Conservation (phyloP, 1,139 yeast genomes). For the Pichia sp. region DNA sequence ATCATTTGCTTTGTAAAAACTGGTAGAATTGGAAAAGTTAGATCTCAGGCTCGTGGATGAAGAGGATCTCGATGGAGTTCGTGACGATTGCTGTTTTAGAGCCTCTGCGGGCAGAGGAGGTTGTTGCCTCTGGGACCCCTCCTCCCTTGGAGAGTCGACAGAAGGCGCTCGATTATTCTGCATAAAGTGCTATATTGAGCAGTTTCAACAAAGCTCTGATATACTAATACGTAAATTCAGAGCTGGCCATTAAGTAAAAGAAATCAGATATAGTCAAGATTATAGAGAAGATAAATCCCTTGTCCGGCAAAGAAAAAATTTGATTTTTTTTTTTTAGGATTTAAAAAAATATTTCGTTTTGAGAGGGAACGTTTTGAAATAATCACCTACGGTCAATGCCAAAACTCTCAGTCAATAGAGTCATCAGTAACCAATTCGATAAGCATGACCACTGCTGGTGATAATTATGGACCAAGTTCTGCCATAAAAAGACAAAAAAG, state of each 20-base stretch:
- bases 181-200: not conserved
- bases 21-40: not conserved
- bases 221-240: not conserved
- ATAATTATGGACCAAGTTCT: conserved; percentile 21
- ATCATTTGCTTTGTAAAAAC: conserved; percentile 12
- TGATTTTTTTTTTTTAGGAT: not conserved
- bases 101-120: not conserved
- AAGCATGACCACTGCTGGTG: not conserved
- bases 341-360: not conserved
- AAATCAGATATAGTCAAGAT: not conserved
- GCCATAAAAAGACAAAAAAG: conserved; percentile 20
- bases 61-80: conserved; percentile 1
- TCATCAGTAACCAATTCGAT: too few relatives aligned
- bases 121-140: not conserved
- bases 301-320: conserved; percentile 4
- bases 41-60: not conserved
- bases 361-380: not conserved
- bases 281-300: not conserved
- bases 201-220: not conserved
- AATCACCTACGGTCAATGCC: too few relatives aligned
- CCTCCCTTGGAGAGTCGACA: not conserved
- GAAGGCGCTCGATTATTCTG: not conserved
- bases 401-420: too few relatives aligned
- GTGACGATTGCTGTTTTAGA: not conserved
- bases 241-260: not conserved